These are phyloP conservation scores for Phalaenopsis equestris DNA, from an alignment of 106 monocot species.

Conservation along the genomic window DNA sequence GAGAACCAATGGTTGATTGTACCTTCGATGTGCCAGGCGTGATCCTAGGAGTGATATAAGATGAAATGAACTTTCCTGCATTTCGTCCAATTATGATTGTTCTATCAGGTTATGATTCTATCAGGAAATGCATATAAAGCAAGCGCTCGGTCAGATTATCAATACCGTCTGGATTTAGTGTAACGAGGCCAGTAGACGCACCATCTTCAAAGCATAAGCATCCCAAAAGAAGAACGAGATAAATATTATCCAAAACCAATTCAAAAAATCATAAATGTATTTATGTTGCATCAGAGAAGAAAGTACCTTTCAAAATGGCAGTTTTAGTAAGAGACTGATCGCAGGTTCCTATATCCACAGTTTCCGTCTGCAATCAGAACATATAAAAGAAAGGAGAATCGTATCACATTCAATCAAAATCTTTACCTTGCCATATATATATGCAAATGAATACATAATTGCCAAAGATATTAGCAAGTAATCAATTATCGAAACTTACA, in stretches of 20 bases:
- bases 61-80: constrained; percentile 20
- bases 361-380: constrained; percentile 31
- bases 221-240: background rate
- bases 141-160: background rate
- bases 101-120: background rate
- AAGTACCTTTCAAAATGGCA: constrained; percentile 48
- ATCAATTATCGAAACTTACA: constrained; percentile 34
- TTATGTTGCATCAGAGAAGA: background rate
- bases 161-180: constrained; percentile 19
- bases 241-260: background rate
- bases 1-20: constrained; percentile 38
- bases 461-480: background rate
- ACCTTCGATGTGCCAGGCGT: constrained; percentile 41
- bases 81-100: constrained; percentile 1
- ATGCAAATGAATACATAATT: background rate
- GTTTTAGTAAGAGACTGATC: constrained; percentile 33
- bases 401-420: background rate
- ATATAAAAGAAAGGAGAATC: constrained; percentile 5
- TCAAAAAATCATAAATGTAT: background rate
- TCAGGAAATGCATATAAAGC: background rate
- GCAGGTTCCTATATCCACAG: constrained; percentile 27
- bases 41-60: constrained; percentile 23
- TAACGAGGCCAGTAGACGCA: constrained; percentile 9
- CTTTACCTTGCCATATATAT: background rate
- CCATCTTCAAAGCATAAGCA: constrained; percentile 29